Conservation (phyloP, 371 early-diverging fungal species). For the Apophysomyces ossiformis region DNA sequence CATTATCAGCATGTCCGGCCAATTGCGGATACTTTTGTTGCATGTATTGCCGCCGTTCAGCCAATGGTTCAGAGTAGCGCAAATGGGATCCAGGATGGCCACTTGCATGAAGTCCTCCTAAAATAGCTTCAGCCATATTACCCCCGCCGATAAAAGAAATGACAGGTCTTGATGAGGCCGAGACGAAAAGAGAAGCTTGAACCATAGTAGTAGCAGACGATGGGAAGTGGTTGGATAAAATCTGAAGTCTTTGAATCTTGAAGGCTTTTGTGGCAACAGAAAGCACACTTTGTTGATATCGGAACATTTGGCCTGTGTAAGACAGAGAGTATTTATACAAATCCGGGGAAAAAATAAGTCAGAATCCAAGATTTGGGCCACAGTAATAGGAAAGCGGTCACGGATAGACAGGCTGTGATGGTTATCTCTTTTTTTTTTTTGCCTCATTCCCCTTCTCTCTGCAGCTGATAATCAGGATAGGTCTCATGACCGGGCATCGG, state of each 20-base stretch:
- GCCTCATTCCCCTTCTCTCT: neutral
- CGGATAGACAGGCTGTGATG: no score
- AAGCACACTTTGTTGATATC: neutral
- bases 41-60: constrained; percentile 69
- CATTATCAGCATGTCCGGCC: constrained; percentile 47
- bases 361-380: neutral
- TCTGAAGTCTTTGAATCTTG: constrained; percentile 8
- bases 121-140: constrained; percentile 93
- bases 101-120: constrained; percentile 80
- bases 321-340: neutral
- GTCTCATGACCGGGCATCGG: neutral
- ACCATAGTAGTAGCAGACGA: neutral
- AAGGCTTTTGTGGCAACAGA: neutral
- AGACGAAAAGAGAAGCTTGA: neutral
- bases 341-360: neutral
- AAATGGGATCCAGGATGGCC: constrained; percentile 74
- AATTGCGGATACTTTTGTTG: constrained; percentile 61
- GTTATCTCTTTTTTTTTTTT: neutral
- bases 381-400: no score
- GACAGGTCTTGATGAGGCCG: constrained; percentile 20
- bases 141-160: constrained; percentile 90
- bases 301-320: neutral
- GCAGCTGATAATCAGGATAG: neutral
- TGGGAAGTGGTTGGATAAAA: constrained; percentile 3
- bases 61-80: constrained; percentile 84